Conservation (phyloP, 2,329 filamentous ascomycete species). For the Nigrospora oryzae region DNA sequence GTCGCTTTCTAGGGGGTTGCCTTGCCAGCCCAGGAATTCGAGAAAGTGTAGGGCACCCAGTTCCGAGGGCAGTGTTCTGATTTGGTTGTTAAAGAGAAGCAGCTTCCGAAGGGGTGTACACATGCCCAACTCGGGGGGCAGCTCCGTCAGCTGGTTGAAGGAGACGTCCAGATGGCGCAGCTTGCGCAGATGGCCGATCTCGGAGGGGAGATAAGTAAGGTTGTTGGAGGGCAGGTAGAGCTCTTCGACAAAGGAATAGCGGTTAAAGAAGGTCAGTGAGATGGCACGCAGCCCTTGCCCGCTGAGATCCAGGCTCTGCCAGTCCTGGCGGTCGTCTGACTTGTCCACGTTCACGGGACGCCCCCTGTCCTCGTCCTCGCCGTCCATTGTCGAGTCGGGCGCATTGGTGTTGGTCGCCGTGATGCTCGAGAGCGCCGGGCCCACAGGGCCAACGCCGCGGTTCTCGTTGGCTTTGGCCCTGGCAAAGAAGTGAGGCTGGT, state of each 20-base stretch:
- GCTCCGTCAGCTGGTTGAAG: slow-evolving; percentile 71
- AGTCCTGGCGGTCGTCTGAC: slow-evolving; percentile 66
- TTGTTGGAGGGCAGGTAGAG: slow-evolving; percentile 93
- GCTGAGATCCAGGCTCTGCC: slow-evolving; percentile 89
- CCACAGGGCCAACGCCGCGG: slow-evolving; percentile 50
- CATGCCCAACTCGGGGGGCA: slow-evolving; percentile 93
- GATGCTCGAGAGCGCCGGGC: slow-evolving; percentile 36
- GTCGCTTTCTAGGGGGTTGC: slow-evolving; percentile 72
- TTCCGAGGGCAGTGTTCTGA: slow-evolving; percentile 74
- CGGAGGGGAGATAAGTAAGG: slow-evolving; percentile 67
- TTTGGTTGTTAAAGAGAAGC: slow-evolving; percentile 82
- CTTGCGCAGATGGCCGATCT: slow-evolving; percentile 75
- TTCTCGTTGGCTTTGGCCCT: slow-evolving; percentile 63
- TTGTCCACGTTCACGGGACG: slow-evolving; percentile 59
- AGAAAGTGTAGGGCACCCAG: slow-evolving; percentile 82
- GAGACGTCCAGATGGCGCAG: slow-evolving; percentile 81
- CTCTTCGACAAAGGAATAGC: slow-evolving; percentile 81
- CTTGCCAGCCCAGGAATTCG: slow-evolving; percentile 84
- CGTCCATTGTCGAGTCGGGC: slow-evolving; percentile 40
- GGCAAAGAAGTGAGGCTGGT: slow-evolving; percentile 64
- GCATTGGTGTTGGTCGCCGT: slow-evolving; percentile 1
- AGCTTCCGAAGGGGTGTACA: slow-evolving; percentile 84
- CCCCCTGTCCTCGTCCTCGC: slow-evolving; percentile 47
- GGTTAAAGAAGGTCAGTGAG: slow-evolving; percentile 65
- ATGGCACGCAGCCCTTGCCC: slow-evolving; percentile 89